Evolutionary conservation across 495 filamentous ascomycete species (phyloP), one percentile per base, ranked within the genome.

Genomic region (Penicillium tannophilum): DNA sequence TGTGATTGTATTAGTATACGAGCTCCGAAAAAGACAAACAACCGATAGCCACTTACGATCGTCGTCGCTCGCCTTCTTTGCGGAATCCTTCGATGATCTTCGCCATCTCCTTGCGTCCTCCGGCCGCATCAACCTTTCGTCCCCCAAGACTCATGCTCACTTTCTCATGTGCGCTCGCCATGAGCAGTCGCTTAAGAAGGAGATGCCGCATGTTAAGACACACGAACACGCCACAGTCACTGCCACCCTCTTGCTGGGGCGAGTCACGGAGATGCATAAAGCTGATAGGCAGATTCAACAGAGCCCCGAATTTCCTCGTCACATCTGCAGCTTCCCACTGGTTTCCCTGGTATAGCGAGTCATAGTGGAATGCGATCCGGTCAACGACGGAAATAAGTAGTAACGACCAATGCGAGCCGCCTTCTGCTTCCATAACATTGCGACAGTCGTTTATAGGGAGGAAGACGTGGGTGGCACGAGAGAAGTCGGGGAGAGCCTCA

Each of bases 221-320:
- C 2, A 99, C 95, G 71, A 91, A 97, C 0, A 99, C 92, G 14
- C 95, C 95, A 68, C 95, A 99, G 75, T 98, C 95, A 60, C 82
- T 90, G 53, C 88, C 84, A 64, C 98, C 97, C 61, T 92, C 90
- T 72, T 99, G 95, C 62, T 96, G 88, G 3, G 94, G 95, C 9
- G 85, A 86, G 67, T 98, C 94, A 5, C 86, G 77, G 28, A 99
- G 76, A 73, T 93, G 82, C 57, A 87, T 76, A 66, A 93, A 96
- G 7, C 81, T 73, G 11, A 98, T 75, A 2, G 72, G 71, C 42
- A 80, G 75, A 35, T 85, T 83, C 1, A 99, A 79, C 16, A 98
- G 73, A 10, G 68, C 63, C 2, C 79, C 74, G 12, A 96, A 72
- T 65, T 90, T 87, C 12, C 76, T 58, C 0, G 85, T 81, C 4